Evolutionary conservation across 2,329 filamentous ascomycete genomes (phyloP), one percentile per base, ranked within the genome.

Genomic region (Arachnomyces sp.): DNA sequence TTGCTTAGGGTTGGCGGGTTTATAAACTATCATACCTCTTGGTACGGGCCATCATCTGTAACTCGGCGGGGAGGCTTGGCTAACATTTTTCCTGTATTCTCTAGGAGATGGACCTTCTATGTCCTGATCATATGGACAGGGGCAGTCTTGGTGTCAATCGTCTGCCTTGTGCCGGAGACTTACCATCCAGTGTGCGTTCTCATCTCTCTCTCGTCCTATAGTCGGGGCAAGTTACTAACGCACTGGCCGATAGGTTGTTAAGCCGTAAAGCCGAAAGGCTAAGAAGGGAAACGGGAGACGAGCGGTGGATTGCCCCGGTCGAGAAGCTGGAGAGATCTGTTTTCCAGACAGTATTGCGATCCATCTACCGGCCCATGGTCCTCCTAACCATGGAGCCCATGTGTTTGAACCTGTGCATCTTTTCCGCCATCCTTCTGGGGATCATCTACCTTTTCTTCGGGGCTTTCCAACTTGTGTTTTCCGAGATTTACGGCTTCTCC

Each of bases 401-500:
- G 86, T 84, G 81, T 44, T 68, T 92, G 42, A 79, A 79, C 49
- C 77, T 95, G 17, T 92, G 87, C 61, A 64, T 92, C 15, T 84
- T 89, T 51, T 85, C 84, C 1, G 86, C 87, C 30, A 77, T 95
- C 39, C 68, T 94, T n/a, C 71, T 94, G 6, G 89, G 88, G 4
- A 82, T 94, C 33, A 66, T 94, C 2, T 94, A 94, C 57, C 76
- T 94, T 30, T 94, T 93, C 68, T 93, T 94, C 58, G 87, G 87
- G 14, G 87, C 88, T 0, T 94, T 94, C 53, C 76, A 82, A 4
- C 67, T 93, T 33, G 79, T 94, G 12, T 94, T 94, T 55, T 60
- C 71, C 17, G 75, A 72, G 33, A 79, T 83, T 34, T 82, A 93
- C 58, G 79, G 76, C 14, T 88, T 94, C 66, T 78, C 77, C 39